A percentile compares a stretch with the other conserved stretches of the same genome.
Conservation (phyloP, 1,284 basidiomycete genomes). For the Naganishia sp. region DNA sequence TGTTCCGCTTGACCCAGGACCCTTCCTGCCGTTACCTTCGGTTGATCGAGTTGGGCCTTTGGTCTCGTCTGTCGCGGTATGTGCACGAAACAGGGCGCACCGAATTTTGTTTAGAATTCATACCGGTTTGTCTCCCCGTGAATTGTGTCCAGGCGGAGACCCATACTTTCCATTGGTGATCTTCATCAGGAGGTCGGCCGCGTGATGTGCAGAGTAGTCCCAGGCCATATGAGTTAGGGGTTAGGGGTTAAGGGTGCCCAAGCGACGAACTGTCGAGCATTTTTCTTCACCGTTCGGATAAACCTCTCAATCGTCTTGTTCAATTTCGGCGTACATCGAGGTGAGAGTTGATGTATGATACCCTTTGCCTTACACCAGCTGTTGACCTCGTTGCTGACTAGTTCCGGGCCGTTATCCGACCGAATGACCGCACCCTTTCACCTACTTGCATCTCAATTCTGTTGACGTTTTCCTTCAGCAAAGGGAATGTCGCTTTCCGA, state of each 20-base stretch:
- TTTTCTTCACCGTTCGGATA: constrained; percentile 40
- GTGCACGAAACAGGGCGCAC: neutral
- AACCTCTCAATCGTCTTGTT: constrained; percentile 42
- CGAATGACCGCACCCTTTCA: constrained; percentile 45
- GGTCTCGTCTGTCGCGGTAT: neutral
- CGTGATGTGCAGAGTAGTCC: constrained; percentile 29
- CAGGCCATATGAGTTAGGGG: constrained; percentile 16
- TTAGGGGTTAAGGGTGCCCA: constrained; percentile 5
- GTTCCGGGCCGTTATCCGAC: constrained; percentile 51
- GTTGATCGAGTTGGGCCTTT: neutral
- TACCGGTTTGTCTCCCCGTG: neutral
- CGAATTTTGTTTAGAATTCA: neutral
- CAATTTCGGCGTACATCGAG: constrained; percentile 40
- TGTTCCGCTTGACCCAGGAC: neutral
- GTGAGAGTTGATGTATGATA: constrained; percentile 39
- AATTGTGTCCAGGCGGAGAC: neutral
- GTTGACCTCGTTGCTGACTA: constrained; percentile 38
- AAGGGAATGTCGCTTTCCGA: constrained; percentile 41
- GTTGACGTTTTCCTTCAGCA: constrained; percentile 48
- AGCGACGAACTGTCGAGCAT: constrained; percentile 23
- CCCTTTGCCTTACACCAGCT: constrained; percentile 40
- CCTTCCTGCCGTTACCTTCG: neutral
- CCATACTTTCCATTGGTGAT: neutral
- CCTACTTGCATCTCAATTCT: constrained; percentile 39
- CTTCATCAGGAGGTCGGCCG: neutral